phyloP scores from a whole-genome alignment of 495 filamentous ascomycete species.

The Trypethelium eluteriae region DNA sequence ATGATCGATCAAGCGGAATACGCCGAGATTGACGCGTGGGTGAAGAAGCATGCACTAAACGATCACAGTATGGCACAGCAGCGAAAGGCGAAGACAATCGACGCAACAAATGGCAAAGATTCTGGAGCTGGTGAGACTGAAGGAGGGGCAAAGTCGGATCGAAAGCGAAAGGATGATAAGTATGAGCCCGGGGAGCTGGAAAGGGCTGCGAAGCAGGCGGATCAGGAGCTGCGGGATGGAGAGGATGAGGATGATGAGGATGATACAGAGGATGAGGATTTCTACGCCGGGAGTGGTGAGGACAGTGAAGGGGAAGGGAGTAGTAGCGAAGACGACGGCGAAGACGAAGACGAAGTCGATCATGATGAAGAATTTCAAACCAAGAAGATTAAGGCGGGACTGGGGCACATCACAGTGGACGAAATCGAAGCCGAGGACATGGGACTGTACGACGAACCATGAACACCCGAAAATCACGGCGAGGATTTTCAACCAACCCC shows the following conservation, averaged over 20 bases:
- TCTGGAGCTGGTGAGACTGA: slow-evolving; percentile 25
- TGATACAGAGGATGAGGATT: slow-evolving; percentile 83
- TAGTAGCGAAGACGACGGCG: slow-evolving; percentile 44
- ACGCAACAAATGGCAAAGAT: slow-evolving; percentile 13
- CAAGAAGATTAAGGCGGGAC: too few relatives aligned
- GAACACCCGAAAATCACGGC: too few relatives aligned
- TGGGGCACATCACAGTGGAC: too few relatives aligned
- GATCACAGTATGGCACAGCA: slow-evolving; percentile 88
- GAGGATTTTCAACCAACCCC: too few relatives aligned
- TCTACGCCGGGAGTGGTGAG: slow-evolving; percentile 69
- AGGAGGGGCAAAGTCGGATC: slow-evolving; percentile 17
- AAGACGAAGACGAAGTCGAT: slow-evolving; percentile 40
- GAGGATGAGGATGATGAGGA: slow-evolving; percentile 84
- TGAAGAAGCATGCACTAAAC: slow-evolving; percentile 71
- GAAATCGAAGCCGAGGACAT: too few relatives aligned
- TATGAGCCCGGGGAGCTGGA: slow-evolving; percentile 51
- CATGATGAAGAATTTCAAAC: slow-evolving; percentile 13
- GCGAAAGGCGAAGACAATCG: slow-evolving; percentile 67
- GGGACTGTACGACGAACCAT: too few relatives aligned
- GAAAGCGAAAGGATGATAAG: slow-evolving; percentile 28
- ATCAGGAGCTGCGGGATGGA: slow-evolving; percentile 53
- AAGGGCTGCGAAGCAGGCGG: slow-evolving; percentile 63
- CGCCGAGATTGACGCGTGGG: slow-evolving; percentile 73
- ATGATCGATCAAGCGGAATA: slow-evolving; percentile 43
- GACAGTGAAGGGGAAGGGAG: slow-evolving; percentile 59